Evolutionary conservation across 306 rosid genomes (phyloP), one percentile per base, ranked within the genome.

Genomic region (Fragaria vesca): DNA sequence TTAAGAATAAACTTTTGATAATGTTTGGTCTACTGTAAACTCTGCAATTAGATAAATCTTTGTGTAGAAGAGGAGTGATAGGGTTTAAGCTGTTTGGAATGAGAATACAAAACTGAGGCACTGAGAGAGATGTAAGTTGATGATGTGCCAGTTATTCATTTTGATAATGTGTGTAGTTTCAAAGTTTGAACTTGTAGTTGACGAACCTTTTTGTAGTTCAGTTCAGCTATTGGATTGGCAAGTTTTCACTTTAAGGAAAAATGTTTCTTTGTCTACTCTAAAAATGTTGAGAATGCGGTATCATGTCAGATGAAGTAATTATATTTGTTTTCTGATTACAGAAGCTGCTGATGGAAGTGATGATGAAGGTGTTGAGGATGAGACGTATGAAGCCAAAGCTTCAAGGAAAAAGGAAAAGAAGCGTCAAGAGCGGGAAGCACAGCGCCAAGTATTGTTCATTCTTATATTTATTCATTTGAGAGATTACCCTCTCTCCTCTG

Each of bases 351-450:
- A 86, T 82, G 97, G 81, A 75, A 95, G 96, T 80, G 99, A 93
- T 20, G 85, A 89, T 54, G 99, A 95, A 85, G 78, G 60, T 75
- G 86, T 46, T 71, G 93, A 43, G 9, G 92, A 68, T 21, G 94
- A 86, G 71, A 34, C 76, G 54, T 71, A 85, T 78, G 97, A 87
- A 79, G 94, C 86, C 67, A 85, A 70, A 81, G 91, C 87, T 62
- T 76, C 85, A 63, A 90, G 66, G 76, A 94, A 94, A 76, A 93
- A 86, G 85, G 99, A 91, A 83, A 87, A 82, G 81, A 95, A 88
- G 84, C 88, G 89, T 84, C 91, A 95, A 82, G 99, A 93, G 84
- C 90, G 97, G 77, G 99, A 93, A 80, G 90, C 93, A 34, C 97
- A 91, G 3, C 82, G 97, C 77, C 97, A 93, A 90, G 99, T 88